Base-by-base conservation (phyloP, 805 yeast species). In the Ogataea pini region DNA sequence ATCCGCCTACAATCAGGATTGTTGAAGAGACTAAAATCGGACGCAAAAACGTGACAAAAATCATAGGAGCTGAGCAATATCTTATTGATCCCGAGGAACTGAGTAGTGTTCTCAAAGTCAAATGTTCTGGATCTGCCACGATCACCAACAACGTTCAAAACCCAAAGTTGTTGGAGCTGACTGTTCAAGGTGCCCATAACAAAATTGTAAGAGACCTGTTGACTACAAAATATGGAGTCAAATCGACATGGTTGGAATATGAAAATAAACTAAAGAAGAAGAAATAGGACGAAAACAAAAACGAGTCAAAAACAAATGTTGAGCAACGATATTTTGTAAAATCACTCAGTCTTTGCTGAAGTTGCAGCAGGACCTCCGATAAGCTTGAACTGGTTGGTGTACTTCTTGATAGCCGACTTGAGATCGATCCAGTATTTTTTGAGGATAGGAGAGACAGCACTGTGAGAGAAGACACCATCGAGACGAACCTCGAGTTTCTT, bases 181-280 rank as follows among this genome's bases (percentile, higher is more conserved):
- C 82, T 40, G 96, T 94, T 2, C 98, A 94, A 69, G 99, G 99
- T 0, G 86, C 92, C 2, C 98, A 92, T 63, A 82, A 82, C 19
- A 76, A 79, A 40, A 64, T 76, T 0, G 79, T 86, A 9, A 69
- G 75, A n/a, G 84, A 82, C 2, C 63, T 84, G 38, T 68, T 91
- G 48, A 75, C 70, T 37, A 70, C 69, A 4, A 71, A 80, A 49
- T 71, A 73, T 45, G 96, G 96, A 0, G 68, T 92, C 20, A 83
- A 85, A 19, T 63, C 76, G 3, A 64, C 75, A 14, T 86, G 85
- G 84, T 82, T 92, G 14, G 77, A 76, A 19, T 77, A 79, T 48
- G 82, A 77, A 48, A 86, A 86, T 58, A 85, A 82, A 59, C 61
- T 78, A 19, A 84, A 81, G 60, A 68, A 71, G 48, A 80, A 75